A percentile compares a stretch with the other conserved stretches of the same genome.
Evolutionary conservation across 208 protist genomes (phyloP).

Genomic region (Trypanosoma congolense): DNA sequence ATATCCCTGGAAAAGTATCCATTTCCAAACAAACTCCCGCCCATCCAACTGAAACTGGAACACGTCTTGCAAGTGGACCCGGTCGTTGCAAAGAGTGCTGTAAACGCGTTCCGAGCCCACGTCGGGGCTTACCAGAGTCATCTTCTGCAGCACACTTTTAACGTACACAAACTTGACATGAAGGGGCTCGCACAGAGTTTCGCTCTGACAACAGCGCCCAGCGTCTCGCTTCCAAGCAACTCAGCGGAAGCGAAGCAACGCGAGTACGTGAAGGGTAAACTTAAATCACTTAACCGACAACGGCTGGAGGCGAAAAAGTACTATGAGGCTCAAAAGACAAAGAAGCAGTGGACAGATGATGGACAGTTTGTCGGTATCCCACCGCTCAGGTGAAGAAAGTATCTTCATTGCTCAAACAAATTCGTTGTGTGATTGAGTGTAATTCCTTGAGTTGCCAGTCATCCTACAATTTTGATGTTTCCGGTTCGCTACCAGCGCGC

Average conservation of each 20-base stretch:
- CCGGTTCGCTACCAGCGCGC: no score
- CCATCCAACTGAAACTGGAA: constrained; percentile 82
- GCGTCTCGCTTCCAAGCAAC: constrained; percentile 74
- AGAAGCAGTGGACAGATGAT: constrained; percentile 68
- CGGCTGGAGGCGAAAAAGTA: constrained; percentile 52
- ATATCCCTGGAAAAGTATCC: constrained; percentile 76
- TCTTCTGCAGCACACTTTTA: constrained; percentile 91
- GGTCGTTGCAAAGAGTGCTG: constrained; percentile 87
- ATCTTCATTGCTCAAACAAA: no score
- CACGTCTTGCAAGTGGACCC: constrained; percentile 85
- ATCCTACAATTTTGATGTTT: no score
- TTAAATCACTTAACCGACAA: constrained; percentile 82
- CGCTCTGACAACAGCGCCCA: constrained; percentile 82
- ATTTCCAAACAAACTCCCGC: constrained; percentile 59
- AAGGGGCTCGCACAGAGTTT: constrained; percentile 90
- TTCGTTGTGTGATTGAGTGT: no score
- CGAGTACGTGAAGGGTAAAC: constrained; percentile 85
- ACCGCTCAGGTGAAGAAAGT: constrained; percentile 14
- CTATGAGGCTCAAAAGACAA: constrained; percentile 81
- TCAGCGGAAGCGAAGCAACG: constrained; percentile 52
- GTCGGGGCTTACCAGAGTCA: constrained; percentile 93
- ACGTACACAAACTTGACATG: constrained; percentile 88
- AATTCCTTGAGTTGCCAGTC: no score
- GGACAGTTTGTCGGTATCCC: constrained; percentile 70
- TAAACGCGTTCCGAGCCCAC: constrained; percentile 87